phyloP scores from a whole-genome alignment of 257 asterid genomes.

The Coffea eugenioides region DNA sequence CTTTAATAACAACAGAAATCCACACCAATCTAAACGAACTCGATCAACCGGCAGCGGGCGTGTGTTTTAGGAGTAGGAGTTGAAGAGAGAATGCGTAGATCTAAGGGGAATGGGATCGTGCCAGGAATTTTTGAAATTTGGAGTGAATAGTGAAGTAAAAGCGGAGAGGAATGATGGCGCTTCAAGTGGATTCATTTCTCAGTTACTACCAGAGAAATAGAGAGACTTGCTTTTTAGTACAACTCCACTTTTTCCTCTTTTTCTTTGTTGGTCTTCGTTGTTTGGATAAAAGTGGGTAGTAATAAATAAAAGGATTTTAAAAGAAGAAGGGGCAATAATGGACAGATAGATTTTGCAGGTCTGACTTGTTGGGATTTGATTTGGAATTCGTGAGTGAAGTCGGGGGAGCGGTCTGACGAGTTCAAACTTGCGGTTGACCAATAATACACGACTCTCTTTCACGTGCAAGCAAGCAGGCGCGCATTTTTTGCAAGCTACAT shows the following conservation, averaged over 20 bases:
- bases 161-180: slow-evolving; percentile 9
- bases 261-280: not conserved
- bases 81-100: too few species aligned
- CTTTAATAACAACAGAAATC: not conserved
- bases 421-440: not conserved
- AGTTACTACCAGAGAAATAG: too few species aligned
- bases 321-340: too few species aligned
- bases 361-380: not conserved
- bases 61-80: not conserved
- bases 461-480: too few species aligned
- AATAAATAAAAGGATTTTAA: too few species aligned
- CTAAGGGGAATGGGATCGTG: too few species aligned
- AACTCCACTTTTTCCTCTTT: not conserved
- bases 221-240: not conserved
- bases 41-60: too few species aligned
- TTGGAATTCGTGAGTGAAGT: not conserved
- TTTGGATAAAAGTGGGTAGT: not conserved
- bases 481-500: too few species aligned
- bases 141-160: not conserved
- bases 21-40: too few species aligned
- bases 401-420: not conserved
- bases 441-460: not conserved
- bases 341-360: too few species aligned
- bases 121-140: not conserved
- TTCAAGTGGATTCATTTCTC: not conserved